A percentile compares a stretch with the other conserved stretches of the same genome.
phyloP scores from a whole-genome alignment of 1,284 basidiomycete species.

The Kalmanozyma brasiliensis region DNA sequence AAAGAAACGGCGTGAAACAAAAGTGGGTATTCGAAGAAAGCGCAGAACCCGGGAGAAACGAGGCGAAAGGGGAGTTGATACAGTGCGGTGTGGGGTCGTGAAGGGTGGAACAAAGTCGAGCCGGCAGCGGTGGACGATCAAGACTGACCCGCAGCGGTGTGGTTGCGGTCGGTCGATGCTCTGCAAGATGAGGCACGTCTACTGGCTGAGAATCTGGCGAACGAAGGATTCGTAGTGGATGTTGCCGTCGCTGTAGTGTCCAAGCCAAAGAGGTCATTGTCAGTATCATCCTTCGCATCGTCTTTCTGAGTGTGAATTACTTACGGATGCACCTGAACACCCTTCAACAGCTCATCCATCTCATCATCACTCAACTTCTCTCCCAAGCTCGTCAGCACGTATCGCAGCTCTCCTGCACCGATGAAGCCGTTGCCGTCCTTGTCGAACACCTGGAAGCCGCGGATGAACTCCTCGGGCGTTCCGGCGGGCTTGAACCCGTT shows the following conservation, averaged over 20 bases:
- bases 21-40: too few relatives aligned
- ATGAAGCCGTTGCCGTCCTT: slow-evolving; percentile 98
- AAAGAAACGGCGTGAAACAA: slow-evolving; percentile 9
- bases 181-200: slow-evolving; percentile 9
- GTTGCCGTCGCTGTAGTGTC: slow-evolving; percentile 84
- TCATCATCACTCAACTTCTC: slow-evolving; percentile 98
- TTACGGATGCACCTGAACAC: slow-evolving; percentile 85
- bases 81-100: too few relatives aligned
- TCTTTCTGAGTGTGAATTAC: slow-evolving; percentile 67
- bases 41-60: too few relatives aligned
- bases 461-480: slow-evolving; percentile 87
- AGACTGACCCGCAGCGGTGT: too few relatives aligned
- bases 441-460: slow-evolving; percentile 99
- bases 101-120: too few relatives aligned
- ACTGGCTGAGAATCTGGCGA: slow-evolving; percentile 78
- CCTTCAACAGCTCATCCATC: slow-evolving; percentile 96
- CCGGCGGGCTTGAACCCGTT: slow-evolving; percentile 90
- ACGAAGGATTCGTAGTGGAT: slow-evolving; percentile 98
- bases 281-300: too few relatives aligned
- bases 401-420: slow-evolving; percentile 88
- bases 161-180: too few relatives aligned
- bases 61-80: too few relatives aligned
- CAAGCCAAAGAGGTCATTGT: not conserved
- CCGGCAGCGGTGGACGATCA: too few relatives aligned
- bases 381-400: slow-evolving; percentile 92